These are phyloP conservation scores for Talaromyces marneffei DNA, from an alignment of 2,329 filamentous ascomycete species.

Conservation along the genomic window DNA sequence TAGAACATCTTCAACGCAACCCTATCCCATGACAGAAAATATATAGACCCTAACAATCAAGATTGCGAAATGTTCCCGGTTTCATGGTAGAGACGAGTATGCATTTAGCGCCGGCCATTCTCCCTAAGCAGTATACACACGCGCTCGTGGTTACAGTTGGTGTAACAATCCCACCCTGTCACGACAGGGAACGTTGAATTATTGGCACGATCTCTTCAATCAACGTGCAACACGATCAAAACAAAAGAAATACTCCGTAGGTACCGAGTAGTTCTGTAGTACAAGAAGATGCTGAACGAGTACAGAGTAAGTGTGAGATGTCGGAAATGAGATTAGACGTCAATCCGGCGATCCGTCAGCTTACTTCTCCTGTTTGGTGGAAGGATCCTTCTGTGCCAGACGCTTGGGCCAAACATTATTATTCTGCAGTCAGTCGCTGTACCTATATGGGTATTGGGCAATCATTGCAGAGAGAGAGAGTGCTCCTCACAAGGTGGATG, in stretches of 20 bases:
- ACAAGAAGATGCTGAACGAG: neutral
- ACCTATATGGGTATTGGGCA: too few relatives aligned
- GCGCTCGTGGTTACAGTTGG: neutral
- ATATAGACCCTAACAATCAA: neutral
- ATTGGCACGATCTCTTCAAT: neutral
- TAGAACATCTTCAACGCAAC: neutral
- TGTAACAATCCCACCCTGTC: neutral
- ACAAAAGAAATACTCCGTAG: neutral
- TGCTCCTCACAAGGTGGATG: neutral
- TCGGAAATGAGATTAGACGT: neutral
- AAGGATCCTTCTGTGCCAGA: neutral
- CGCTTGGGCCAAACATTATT: neutral
- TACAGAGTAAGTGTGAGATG: neutral
- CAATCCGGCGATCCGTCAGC: neutral
- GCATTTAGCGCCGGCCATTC: neutral
- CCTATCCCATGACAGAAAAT: neutral
- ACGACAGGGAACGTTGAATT: neutral
- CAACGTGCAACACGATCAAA: too few relatives aligned
- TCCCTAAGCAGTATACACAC: neutral
- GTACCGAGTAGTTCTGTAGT: neutral
- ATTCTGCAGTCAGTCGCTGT: too few relatives aligned
- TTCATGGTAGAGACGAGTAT: neutral
- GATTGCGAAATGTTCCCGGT: neutral
- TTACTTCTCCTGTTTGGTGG: neutral
- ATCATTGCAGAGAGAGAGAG: neutral